Base-by-base conservation (phyloP, 805 yeast species). In the Monosporozyma solicola region DNA sequence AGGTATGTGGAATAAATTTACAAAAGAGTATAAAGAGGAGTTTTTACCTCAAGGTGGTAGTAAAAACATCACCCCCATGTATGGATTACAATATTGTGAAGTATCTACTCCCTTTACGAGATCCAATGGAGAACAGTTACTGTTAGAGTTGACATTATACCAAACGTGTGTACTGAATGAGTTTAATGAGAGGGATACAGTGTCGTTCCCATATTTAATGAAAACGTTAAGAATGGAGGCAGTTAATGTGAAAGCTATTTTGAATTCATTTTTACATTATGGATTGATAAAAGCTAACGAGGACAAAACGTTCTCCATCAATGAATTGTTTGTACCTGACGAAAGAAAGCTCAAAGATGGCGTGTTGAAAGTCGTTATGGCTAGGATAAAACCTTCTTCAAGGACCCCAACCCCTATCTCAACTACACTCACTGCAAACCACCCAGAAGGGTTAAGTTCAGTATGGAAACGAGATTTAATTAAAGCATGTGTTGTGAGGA, bases 1-100 rank as follows among this genome's bases (percentile, higher is more conserved):
- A 25, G 53, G 45, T 3, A 20, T 47, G n/a, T 63, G 69, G 67
- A 48, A 53, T 5, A 33, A 48, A 5, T 60, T 61, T 39, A 16
- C 22, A 15, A 37, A 45, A 0, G 53, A 45, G 22, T 63, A 57
- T 32, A 47, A 48, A 16, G 16, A 20, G 13, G 25, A 50, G 2
- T 59, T 55, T 41, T 51, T 48, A 24, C 53, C 55, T 41, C n/a
- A 15, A 15, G 58, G 60, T 15, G 49, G 48, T 5, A 11, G 35
- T n/a, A 64, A 62, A 45, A 54, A 48, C 2, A 41, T 67, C 6
- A 48, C 41, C 10, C 62, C 59, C 31, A 56, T 57, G 41, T 61
- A 61, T 51, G 41, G 58, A n/a, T 54, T 66, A 15, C 70, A 67
- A 39, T 64, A 61, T 48, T 61, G 67, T 50, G 68, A 66, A 41